Evolutionary conservation across 225 moss, liverwort and hornwort genomes (phyloP).

Genomic region (Takakia lepidozioides): DNA sequence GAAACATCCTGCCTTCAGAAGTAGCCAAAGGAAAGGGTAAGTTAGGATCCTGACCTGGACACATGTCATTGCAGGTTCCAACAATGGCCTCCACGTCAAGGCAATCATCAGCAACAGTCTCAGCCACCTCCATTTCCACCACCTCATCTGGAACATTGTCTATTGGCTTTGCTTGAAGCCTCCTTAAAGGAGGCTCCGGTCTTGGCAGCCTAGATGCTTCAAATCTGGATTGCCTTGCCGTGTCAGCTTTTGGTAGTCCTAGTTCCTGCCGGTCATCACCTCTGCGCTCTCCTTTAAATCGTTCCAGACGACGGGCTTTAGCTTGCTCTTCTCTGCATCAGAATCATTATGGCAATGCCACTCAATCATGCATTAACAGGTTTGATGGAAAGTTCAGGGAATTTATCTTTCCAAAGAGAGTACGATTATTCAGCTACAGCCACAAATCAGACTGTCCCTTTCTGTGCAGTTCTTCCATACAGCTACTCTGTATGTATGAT

Average conservation of each 20-base stretch:
- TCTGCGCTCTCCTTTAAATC: too few species aligned
- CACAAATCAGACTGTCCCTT: too few species aligned
- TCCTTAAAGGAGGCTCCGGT: constrained; percentile 8
- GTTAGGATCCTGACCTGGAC: constrained; percentile 61
- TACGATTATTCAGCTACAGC: too few species aligned
- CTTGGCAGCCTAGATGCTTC: constrained; percentile 8
- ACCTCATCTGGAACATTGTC: constrained; percentile 28
- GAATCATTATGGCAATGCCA: too few species aligned
- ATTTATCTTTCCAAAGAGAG: too few species aligned
- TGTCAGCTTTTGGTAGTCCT: constrained; percentile 15
- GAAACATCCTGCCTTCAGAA: too few species aligned
- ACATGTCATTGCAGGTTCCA: constrained; percentile 90
- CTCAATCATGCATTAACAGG: too few species aligned
- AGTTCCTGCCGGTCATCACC: too few species aligned
- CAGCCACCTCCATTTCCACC: constrained; percentile 49
- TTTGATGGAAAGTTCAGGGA: too few species aligned
- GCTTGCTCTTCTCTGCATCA: constrained; percentile 42
- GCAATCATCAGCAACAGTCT: constrained; percentile 42
- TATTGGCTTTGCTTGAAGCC: constrained; percentile 11
- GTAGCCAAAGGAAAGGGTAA: too few species aligned
- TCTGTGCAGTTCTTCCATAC: too few species aligned
- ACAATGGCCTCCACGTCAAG: constrained; percentile 64
- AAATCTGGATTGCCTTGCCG: constrained; percentile 7
- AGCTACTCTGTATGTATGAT: too few species aligned
- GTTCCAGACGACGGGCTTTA: constrained; percentile 46